A percentile compares a stretch with the other conserved stretches of the same genome.
These are phyloP conservation scores for Lactarius vividus DNA, from an alignment of 768 basidiomycete species.

Conservation along the genomic window DNA sequence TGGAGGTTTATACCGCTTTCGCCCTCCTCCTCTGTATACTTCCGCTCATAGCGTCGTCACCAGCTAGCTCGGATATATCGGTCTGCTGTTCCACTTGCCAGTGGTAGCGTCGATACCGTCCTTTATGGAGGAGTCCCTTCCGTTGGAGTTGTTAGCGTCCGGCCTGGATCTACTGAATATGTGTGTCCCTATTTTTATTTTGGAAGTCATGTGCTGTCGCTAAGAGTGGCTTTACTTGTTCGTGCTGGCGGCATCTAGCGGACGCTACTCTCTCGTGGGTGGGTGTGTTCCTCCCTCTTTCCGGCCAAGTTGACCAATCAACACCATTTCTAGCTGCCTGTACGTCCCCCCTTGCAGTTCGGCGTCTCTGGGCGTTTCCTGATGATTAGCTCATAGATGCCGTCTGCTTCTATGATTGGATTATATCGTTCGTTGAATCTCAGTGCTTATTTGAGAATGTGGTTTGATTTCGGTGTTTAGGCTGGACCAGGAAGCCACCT, in stretches of 20 bases:
- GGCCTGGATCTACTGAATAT: neutral
- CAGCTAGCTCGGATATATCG: neutral
- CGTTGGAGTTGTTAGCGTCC: neutral
- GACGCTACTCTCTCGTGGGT: conserved; percentile 18
- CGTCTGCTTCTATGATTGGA: conserved; percentile 28
- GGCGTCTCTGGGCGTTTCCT: neutral
- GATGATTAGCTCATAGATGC: conserved; percentile 7
- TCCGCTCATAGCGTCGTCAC: neutral
- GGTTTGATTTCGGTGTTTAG: neutral
- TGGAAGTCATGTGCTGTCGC: neutral
- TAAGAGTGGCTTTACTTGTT: neutral
- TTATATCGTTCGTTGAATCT: conserved; percentile 23
- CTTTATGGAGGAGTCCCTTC: neutral
- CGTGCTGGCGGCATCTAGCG: neutral
- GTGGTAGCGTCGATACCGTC: neutral
- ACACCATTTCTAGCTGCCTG: conserved; percentile 9
- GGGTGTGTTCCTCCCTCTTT: neutral
- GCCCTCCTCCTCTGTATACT: neutral
- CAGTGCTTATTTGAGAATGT: neutral
- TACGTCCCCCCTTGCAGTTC: conserved; percentile 3
- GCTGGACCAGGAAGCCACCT: conserved; percentile 16
- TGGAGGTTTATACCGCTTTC: neutral
- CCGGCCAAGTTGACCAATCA: neutral
- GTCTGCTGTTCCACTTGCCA: neutral
- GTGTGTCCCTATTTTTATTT: neutral